These are phyloP conservation scores for Teratosphaeria destructans DNA, from an alignment of 2,329 filamentous ascomycete genomes.

Conservation along the genomic window DNA sequence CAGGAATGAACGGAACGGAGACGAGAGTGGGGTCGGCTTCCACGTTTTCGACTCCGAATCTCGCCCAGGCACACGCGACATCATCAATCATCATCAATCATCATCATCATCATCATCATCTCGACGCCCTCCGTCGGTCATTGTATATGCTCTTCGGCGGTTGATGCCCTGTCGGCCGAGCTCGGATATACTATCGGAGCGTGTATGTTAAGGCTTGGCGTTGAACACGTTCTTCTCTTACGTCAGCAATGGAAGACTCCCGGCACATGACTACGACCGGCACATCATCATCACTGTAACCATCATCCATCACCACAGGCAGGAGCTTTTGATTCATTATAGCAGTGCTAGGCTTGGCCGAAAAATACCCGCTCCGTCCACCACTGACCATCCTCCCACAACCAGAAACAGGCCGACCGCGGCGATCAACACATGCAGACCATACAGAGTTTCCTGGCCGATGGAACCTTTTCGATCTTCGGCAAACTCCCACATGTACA, in stretches of 20 bases:
- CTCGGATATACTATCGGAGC: too few species aligned
- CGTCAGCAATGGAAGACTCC: background rate
- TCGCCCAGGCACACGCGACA: background rate
- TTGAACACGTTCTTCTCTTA: background rate
- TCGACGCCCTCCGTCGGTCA: too few species aligned
- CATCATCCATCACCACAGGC: background rate
- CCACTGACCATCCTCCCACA: too few species aligned
- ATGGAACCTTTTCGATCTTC: conserved; percentile 28
- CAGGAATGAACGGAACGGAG: too few species aligned
- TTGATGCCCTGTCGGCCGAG: too few species aligned
- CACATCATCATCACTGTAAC: too few species aligned
- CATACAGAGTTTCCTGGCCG: too few species aligned
- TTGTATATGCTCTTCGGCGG: too few species aligned
- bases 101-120: background rate
- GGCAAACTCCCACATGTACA: conserved; percentile 41
- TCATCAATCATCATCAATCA: background rate
- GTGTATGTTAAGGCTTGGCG: background rate
- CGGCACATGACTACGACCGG: background rate
- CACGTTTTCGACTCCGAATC: background rate
- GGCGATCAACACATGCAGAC: too few species aligned
- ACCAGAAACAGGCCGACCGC: too few species aligned
- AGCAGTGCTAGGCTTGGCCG: too few species aligned
- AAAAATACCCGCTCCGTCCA: too few species aligned
- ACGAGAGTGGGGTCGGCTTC: background rate
- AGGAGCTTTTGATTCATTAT: background rate